Base-by-base conservation (phyloP, 257 asterid species). In the Solanum paucissectum region DNA sequence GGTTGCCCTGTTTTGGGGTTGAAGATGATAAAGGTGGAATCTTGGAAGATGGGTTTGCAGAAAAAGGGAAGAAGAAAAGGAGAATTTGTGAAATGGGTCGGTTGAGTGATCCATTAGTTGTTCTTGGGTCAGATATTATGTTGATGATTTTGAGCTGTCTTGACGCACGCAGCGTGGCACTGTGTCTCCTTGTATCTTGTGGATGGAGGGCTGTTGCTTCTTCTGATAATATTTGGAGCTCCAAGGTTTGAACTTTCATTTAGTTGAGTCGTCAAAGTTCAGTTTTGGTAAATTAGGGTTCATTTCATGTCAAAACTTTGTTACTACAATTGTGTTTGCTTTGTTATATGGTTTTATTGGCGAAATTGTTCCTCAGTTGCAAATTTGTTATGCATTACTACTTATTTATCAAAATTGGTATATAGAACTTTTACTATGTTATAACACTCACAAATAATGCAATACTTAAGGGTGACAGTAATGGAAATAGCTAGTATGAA, bases 91-190 rank as follows among this genome's bases (percentile, higher is more conserved):
- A 52, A 73, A 52, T 11, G 36, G 84, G 55, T 33, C 7, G 4
- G 32, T 42, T 29, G 73, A 75, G 6, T 89, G 98, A 95, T 75
- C 98, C 99, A 7, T 73, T 95, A 84, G 21, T 23, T 90, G 89
- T 88, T 60, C 87, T 95, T 64, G 98, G 98, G 29, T 85, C 91
- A 10, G 98, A 91, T 87, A 87, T 96, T 33, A 93, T 94, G 98
- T 88, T 87, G 90, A 66, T 90, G 87, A 95, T 93, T 87, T 84
- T 96, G 20, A 73, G 88, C 74, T 90, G 83, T 85, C 92, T 95
- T 7, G 97, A 96, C 91, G 95, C 96, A 74, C 95, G 94, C 94
- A 94, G 95, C 94, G 89, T 91, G 93, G 98, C 95, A 82, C 91
- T 76, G 8, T 89, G 94, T 87, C 93, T 94, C 27, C 87, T 90